These are phyloP conservation scores for Grigorovia jiainica DNA, from an alignment of 805 yeast species.

Conservation along the genomic window DNA sequence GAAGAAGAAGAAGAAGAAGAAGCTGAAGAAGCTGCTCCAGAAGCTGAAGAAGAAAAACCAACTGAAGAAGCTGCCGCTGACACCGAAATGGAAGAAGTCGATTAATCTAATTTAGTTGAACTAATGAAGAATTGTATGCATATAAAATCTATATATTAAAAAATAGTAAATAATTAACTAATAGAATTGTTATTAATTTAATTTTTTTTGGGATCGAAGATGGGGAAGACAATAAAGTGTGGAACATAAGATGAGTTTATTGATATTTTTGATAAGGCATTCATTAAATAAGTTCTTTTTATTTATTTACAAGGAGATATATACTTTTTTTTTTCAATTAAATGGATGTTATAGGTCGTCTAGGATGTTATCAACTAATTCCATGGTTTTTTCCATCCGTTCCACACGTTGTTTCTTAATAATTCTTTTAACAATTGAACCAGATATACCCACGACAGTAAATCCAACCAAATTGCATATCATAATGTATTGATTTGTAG, in stretches of 20 bases:
- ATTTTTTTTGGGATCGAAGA: not conserved
- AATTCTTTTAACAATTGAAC: constrained; percentile 9
- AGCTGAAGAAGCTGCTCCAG: constrained; percentile 32
- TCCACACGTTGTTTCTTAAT: not conserved
- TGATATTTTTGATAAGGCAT: too few relatives aligned
- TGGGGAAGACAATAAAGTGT: too few relatives aligned
- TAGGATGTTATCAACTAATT: not conserved
- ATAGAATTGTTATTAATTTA: not conserved
- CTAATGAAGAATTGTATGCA: not conserved
- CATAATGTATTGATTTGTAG: constrained; percentile 18
- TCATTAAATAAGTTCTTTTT: not conserved
- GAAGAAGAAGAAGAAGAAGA: constrained; percentile 40
- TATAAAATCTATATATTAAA: not conserved
- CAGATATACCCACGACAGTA: constrained; percentile 12
- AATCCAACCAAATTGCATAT: constrained; percentile 21
- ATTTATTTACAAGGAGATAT: not conserved
- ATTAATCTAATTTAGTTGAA: constrained; percentile 36
- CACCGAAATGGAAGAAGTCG: constrained; percentile 99
- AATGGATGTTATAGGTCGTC: not conserved
- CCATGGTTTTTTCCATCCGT: not conserved
- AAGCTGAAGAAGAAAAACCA: constrained; percentile 39
- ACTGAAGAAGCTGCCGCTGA: constrained; percentile 60
- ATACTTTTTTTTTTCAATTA: too few relatives aligned
- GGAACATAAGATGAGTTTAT: too few relatives aligned
- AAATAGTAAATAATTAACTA: constrained; percentile 1